Conservation (phyloP, 169 alveolate species). For the Eimeria sp. region DNA sequence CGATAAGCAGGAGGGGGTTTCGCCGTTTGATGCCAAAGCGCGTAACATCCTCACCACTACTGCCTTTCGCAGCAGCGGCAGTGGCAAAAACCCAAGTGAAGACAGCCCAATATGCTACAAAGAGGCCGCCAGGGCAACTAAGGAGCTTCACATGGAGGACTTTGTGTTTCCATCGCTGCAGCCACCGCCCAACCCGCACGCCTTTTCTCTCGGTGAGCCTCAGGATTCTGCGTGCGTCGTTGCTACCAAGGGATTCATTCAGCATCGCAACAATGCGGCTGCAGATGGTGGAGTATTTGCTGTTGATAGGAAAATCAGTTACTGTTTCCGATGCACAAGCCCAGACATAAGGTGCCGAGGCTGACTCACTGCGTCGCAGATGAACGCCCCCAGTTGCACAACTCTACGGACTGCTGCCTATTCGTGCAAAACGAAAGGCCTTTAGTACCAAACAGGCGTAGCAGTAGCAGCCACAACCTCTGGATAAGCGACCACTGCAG, state of each 20-base stretch:
- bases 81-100: not conserved
- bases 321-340: not conserved
- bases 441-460: not conserved
- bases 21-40: not conserved
- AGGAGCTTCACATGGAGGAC: not conserved
- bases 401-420: not conserved
- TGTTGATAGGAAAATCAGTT: not conserved
- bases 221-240: not conserved
- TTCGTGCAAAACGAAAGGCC: not conserved
- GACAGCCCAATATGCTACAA: not conserved
- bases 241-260: not conserved
- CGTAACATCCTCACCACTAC: not conserved
- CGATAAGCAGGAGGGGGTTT: not conserved
- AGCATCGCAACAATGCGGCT: not conserved
- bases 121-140: not conserved
- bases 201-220: not conserved
- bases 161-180: slow-evolving; percentile 21
- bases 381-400: not conserved
- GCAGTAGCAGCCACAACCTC: not conserved
- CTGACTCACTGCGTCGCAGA: slow-evolving; percentile 2
- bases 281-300: not conserved
- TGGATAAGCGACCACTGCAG: slow-evolving; percentile 7
- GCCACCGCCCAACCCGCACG: slow-evolving; percentile 38
- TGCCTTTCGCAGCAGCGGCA: not conserved
- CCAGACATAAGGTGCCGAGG: not conserved